Conservation (phyloP, 1,284 basidiomycete species). For the Lignosus rhinocerotis region DNA sequence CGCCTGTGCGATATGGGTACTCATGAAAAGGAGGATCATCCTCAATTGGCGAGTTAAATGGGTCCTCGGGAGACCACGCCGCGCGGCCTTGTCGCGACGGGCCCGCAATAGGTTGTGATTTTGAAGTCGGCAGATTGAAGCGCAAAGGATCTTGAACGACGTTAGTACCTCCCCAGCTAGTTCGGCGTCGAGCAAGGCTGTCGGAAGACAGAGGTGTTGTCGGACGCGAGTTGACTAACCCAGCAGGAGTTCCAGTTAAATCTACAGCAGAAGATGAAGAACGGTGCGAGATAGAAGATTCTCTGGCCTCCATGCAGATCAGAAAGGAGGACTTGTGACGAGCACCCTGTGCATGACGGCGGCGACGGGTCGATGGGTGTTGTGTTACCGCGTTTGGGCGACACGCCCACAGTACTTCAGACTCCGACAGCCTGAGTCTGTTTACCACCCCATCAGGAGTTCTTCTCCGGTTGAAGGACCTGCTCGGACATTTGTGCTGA, state of each 20-base stretch:
- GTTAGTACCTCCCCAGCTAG: conserved; percentile 56
- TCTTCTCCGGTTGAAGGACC: too few species aligned
- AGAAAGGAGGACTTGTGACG: conserved; percentile 10
- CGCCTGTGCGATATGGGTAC: conserved; percentile 18
- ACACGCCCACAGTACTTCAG: conserved; percentile 4
- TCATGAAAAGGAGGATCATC: conserved; percentile 28
- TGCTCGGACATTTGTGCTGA: too few species aligned
- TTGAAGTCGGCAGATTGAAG: conserved; percentile 29
- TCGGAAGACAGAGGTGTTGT: conserved; percentile 51
- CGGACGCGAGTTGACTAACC: conserved; percentile 43
- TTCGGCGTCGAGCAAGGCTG: conserved; percentile 48
- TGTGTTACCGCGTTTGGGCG: conserved; percentile 2
- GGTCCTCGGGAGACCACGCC: conserved; percentile 43
- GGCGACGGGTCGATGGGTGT: conserved; percentile 11
- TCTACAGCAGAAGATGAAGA: conserved; percentile 56
- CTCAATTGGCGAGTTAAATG: conserved; percentile 42
- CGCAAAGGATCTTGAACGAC: conserved; percentile 46
- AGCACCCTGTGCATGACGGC: conserved; percentile 24
- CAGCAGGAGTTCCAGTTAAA: conserved; percentile 46
- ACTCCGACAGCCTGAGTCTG: conserved; percentile 5
- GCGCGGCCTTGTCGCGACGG: conserved; percentile 18
- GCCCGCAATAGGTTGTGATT: conserved; percentile 4
- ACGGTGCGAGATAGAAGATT: conserved; percentile 14
- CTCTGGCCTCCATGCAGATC: conserved; percentile 21
- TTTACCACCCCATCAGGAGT: too few species aligned